Base-by-base conservation (phyloP, 1,284 basidiomycete genomes). In the Cryptococcus sp. region DNA sequence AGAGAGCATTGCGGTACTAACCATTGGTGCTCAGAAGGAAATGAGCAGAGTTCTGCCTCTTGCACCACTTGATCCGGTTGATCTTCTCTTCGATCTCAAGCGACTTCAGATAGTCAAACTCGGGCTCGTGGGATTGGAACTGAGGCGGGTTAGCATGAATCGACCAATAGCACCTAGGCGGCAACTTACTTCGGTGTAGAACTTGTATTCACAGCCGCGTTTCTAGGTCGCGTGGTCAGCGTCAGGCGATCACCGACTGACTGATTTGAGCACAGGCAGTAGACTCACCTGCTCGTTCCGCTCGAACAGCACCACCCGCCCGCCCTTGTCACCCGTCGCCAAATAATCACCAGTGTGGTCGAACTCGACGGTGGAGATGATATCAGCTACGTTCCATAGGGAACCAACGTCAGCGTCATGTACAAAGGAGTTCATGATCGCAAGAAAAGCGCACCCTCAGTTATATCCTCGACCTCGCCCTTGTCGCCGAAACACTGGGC, bases 81-180 rank as follows among this genome's bases (percentile, higher is more conserved):
- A 98, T 98, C 87, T 99, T 98, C 82, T 98, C 96, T 79, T 99
- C 96, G 77, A 99, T 99, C 83, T 98, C 96, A 66, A 98, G 83
- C 35, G 92, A 96, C 82, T 99, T 99, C 76, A 99, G 87, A 78
- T 99, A 99, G 82, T 99, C 96, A 78, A 99, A 99, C 78, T 99
- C 96, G 57, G 96, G 96, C 78, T 99, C 96, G 78, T 99, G 96
- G 45, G 92, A 96, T 82, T 99, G 96, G 76, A 98, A 78, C 75
- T 78, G 49, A 4, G 13, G 9, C 20, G 15, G 33, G 43, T 43
- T 12, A 55, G 53, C 49, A 37, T 54, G 49, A 9, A 15, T 39
- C 28, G 28, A 4, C 28, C 28, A 33, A 9, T 33, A 33, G n/a
- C n/a, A 33, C 4, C 9, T 33, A 33, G 28, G 5, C 28, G 9